Evolutionary conservation across 179 eudicot species (phyloP), one percentile per base, ranked within the genome.

Genomic region (Vitellaria paradoxa): DNA sequence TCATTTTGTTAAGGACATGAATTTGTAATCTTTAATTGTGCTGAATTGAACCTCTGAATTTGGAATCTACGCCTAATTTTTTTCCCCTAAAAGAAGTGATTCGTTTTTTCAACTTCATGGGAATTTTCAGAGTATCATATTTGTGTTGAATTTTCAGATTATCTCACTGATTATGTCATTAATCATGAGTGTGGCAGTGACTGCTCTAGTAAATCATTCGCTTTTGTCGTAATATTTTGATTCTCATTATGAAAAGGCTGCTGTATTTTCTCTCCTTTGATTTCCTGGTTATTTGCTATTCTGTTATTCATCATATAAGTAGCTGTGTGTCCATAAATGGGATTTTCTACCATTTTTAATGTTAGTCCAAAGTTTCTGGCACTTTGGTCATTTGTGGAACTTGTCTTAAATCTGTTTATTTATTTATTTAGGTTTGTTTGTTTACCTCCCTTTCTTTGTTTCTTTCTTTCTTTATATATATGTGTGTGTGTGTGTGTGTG

Each of bases 1-100:
- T 73, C 67, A 18, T 57, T 57, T 42, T 60, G 55, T 56, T 30
- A 18, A 72, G 46, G 67, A 60, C 67, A 62, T 60, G 8, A 12
- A 21, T 6, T 59, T 73, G 76, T 73, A 73, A 73, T 60, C 42
- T 73, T 21, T 59, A 26, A 10, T 45, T 3, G 7, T 7, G 46
- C 30, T 15, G 24, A n/a, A 37, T 30, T 65, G 63, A 56, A 55
- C 62, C 52, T 37, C 9, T 40, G 9, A 50, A 40, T 68, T 26
- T 70, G 15, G 40, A n/a, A 8, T 30, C 17, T 72, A 14, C 55
- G 63, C 40, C 30, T 20, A 67, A 2, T 40, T 59, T 37, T 17
- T 66, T 52, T 55, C 15, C 26, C 37, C 49, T 13, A 55, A 9
- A n/a, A n/a, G 12, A 47, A 40, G 17, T 10, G 15, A 12, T 37